Evolutionary conservation across 192 early-diverging fungal genomes (phyloP), one percentile per base, ranked within the genome.

Genomic region (Chytriomyces hyalinus): DNA sequence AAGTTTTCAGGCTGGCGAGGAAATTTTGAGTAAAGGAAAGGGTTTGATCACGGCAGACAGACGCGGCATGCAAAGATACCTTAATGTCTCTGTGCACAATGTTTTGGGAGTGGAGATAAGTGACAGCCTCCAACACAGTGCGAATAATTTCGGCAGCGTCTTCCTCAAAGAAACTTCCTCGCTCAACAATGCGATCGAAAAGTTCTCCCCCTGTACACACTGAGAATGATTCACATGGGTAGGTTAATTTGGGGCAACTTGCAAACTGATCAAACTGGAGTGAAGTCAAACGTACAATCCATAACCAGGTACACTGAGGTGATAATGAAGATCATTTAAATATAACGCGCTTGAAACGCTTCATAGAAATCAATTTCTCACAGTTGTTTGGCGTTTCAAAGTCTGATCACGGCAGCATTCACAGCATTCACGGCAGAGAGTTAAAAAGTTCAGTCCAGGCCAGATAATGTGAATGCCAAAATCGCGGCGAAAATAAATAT

Each of bases 1-100:
- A 97, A 82, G 80, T 97, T 97, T 75, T 97, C 95, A 0, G 95
- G 95, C 85, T 96, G 93, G 70, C 92, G 80, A 92, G 89, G 85
- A 82, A 36, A 6, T 24, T n/a, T 15, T 59, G 20, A 5, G 53
- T 15, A 6, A 48, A 59, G 17, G 24, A 26, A 26, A 26, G 7
- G 22, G 6, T 15, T 24, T 5, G 11, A 26, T 20, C 43, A 28
- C 36, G 62, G 50, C 68, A 49, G n/a, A 26, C 22, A 10, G n/a
- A 70, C 46, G n/a, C 13, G 62, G 17, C 45, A 79, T 24, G 20
- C 49, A 47, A 28, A 0, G 59, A 9, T 6, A 84, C 80, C 78
- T 84, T 81, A 67, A 81, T 81, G 67, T 84, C 80, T 63, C 86
- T 78, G 76, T 98, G 96, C 4, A 97, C 93, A 76, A 98, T 91